A percentile compares a stretch with the other conserved stretches of the same genome.
phyloP scores from a whole-genome alignment of 225 moss, liverwort and hornwort genomes.

The Antitrichia curtipendula region DNA sequence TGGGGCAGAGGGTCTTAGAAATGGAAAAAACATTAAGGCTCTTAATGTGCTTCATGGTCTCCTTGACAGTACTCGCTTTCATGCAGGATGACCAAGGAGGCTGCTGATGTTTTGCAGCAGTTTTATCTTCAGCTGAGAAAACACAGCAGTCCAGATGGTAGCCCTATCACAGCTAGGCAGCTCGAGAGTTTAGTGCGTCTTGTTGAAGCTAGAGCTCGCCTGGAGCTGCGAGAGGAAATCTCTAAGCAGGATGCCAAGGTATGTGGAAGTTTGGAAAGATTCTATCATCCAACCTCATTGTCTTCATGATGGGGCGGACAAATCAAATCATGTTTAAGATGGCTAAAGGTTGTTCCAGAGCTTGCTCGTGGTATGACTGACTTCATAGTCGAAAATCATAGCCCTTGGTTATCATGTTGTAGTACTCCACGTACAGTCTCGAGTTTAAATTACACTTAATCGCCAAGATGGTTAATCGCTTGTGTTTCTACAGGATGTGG shows the following conservation, averaged over 20 bases:
- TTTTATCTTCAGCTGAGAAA: slow-evolving; percentile 87
- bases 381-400: background rate
- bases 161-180: slow-evolving; percentile 94
- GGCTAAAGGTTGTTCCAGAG: background rate
- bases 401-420: background rate
- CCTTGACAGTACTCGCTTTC: background rate
- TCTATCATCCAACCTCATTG: background rate
- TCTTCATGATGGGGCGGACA: background rate
- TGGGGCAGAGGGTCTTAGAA: background rate
- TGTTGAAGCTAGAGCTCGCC: slow-evolving; percentile 86
- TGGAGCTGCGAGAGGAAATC: slow-evolving; percentile 94
- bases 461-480: background rate
- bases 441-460: background rate
- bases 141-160: slow-evolving; percentile 72
- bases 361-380: background rate
- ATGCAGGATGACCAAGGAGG: slow-evolving; percentile 75
- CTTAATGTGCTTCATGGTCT: background rate
- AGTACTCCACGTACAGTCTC: background rate
- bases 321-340: background rate
- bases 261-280: background rate
- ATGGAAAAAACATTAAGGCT: background rate
- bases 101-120: slow-evolving; percentile 79
- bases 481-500: slow-evolving; percentile 64
- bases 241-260: slow-evolving; percentile 88
- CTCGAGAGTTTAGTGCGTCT: slow-evolving; percentile 95